Percentiles rank a stretch among this genome's conserved stretches.
These are phyloP conservation scores for Zoysia matrella DNA, from an alignment of 202 grass and related monocot species.

Conservation along the genomic window DNA sequence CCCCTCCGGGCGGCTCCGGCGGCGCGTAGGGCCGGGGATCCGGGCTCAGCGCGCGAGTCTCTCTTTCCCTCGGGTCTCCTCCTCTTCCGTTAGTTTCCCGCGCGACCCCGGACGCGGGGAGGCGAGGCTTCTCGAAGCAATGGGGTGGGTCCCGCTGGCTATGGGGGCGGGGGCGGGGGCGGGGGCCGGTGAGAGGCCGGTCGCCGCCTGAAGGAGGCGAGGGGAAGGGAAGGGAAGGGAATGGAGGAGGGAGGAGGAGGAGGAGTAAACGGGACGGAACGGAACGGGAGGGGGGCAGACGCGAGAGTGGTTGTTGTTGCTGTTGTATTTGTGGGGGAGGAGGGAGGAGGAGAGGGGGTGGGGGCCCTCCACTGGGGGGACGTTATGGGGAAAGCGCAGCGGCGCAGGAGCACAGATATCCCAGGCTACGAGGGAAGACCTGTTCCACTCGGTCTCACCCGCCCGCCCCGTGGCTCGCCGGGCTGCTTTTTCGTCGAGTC, in stretches of 20 bases:
- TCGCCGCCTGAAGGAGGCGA: neutral
- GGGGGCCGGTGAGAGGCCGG: slow-evolving; percentile 29
- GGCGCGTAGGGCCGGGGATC: slow-evolving; percentile 11
- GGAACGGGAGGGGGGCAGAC: neutral
- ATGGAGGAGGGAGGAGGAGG: neutral
- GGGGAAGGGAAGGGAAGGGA: neutral
- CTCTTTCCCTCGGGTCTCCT: no score
- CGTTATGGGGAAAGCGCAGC: neutral
- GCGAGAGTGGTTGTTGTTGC: slow-evolving; percentile 21
- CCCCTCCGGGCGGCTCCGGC: slow-evolving; percentile 30
- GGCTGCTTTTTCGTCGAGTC: neutral
- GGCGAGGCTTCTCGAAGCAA: neutral
- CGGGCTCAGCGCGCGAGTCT: neutral
- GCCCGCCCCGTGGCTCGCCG: slow-evolving; percentile 4
- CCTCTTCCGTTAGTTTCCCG: slow-evolving; percentile 13
- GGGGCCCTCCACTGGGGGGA: neutral
- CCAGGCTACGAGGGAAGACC: neutral
- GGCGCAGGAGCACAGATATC: no score
- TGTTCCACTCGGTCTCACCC: neutral
- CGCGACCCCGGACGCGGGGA: slow-evolving; percentile 1
- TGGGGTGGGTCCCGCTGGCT: slow-evolving; percentile 14
- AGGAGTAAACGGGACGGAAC: slow-evolving; percentile 44
- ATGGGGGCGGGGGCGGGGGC: neutral
- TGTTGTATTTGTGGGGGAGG: slow-evolving; percentile 12
- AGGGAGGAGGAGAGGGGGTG: neutral